phyloP scores from a whole-genome alignment of 2,329 filamentous ascomycete genomes.

The Trichoderma atrobrunneum region DNA sequence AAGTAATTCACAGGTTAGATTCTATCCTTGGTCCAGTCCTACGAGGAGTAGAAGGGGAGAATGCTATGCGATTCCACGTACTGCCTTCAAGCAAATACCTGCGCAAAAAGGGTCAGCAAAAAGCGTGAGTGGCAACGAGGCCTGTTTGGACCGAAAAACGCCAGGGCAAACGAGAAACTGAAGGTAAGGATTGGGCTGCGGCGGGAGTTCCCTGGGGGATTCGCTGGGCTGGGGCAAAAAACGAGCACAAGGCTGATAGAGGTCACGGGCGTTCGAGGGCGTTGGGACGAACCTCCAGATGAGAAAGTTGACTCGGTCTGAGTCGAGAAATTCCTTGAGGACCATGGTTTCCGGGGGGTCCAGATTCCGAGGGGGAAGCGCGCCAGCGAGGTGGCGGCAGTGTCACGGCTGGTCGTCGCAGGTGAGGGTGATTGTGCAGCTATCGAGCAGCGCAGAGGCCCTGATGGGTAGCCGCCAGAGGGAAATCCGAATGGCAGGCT shows the following conservation, averaged over 20 bases:
- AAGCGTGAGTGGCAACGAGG: slow-evolving; percentile 22
- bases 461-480: slow-evolving; percentile 16
- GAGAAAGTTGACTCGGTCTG: slow-evolving; percentile 67
- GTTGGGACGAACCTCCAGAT: slow-evolving; percentile 62
- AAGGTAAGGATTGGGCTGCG: not conserved
- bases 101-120: slow-evolving; percentile 21
- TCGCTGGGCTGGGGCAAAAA: slow-evolving; percentile 22
- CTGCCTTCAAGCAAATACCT: slow-evolving; percentile 62
- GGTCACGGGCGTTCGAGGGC: not conserved
- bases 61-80: slow-evolving; percentile 42
- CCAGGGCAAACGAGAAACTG: not conserved
- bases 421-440: slow-evolving; percentile 17
- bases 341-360: slow-evolving; percentile 41
- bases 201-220: slow-evolving; percentile 16
- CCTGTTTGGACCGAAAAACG: slow-evolving; percentile 1
- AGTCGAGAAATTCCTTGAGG: slow-evolving; percentile 61
- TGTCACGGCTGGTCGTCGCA: slow-evolving; percentile 27
- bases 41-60: not conserved
- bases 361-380: slow-evolving; percentile 17
- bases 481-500: not conserved
- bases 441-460: slow-evolving; percentile 8
- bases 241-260: slow-evolving; percentile 22
- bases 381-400: slow-evolving; percentile 34
- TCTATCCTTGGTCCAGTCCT: not conserved
- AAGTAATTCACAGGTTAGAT: slow-evolving; percentile 28